A percentile compares a stretch with the other conserved stretches of the same genome.
These are phyloP conservation scores for Emericellopsis terricola DNA, from an alignment of 495 filamentous ascomycete genomes.

Conservation along the genomic window DNA sequence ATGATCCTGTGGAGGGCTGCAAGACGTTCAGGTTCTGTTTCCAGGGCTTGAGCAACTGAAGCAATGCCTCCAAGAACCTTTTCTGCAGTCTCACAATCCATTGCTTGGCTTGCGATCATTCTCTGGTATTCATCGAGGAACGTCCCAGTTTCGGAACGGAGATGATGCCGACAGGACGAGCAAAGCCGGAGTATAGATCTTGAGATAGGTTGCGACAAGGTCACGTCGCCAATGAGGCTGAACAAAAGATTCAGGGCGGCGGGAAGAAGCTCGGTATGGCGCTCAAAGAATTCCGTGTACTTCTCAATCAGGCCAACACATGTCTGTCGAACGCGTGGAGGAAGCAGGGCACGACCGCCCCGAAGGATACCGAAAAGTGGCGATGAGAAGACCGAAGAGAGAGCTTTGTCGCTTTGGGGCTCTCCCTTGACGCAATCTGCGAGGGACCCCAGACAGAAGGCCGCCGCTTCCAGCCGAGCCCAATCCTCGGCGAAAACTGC, in stretches of 20 bases:
- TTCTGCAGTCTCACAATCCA: conserved; percentile 59
- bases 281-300: conserved; percentile 70
- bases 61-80: conserved; percentile 68
- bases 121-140: conserved; percentile 64
- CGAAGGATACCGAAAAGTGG: conserved; percentile 41
- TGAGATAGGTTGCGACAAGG: conserved; percentile 54
- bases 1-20: conserved; percentile 46
- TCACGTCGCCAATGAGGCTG: conserved; percentile 44
- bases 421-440: conserved; percentile 59
- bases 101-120: conserved; percentile 36
- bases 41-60: conserved; percentile 64
- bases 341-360: conserved; percentile 32
- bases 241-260: conserved; percentile 70
- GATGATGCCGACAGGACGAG: conserved; percentile 52
- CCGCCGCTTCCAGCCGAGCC: conserved; percentile 60
- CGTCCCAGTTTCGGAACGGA: conserved; percentile 51
- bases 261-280: conserved; percentile 50
- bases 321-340: conserved; percentile 57
- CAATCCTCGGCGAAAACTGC: conserved; percentile 44
- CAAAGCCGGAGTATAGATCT: conserved; percentile 66
- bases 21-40: conserved; percentile 41
- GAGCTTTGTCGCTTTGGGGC: conserved; percentile 40
- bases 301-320: conserved; percentile 58
- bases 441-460: conserved; percentile 62
- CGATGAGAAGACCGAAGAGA: conserved; percentile 53